A percentile compares a stretch with the other conserved stretches of the same genome.
These are phyloP conservation scores for Geoglossum glabrum DNA, from an alignment of 495 filamentous ascomycete species.

Conservation along the genomic window DNA sequence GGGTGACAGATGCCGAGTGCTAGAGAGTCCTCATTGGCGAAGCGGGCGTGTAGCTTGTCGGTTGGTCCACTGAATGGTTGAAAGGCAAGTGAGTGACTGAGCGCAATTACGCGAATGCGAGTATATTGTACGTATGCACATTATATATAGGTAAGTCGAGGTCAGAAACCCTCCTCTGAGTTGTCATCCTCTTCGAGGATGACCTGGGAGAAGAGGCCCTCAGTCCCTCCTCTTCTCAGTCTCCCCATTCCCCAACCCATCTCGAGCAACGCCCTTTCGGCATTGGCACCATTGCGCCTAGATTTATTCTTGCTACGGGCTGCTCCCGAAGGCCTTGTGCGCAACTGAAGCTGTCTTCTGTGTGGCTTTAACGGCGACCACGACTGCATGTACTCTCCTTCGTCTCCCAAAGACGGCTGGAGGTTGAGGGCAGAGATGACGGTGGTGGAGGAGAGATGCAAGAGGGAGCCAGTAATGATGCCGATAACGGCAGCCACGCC, in stretches of 20 bases:
- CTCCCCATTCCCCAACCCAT: not conserved
- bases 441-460: conserved; percentile 25
- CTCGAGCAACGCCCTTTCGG: not conserved
- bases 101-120: too few relatives aligned
- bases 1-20: too few relatives aligned
- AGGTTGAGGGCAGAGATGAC: conserved; percentile 20
- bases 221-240: not conserved
- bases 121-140: too few relatives aligned
- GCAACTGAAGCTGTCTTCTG: not conserved
- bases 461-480: conserved; percentile 25
- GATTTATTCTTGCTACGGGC: not conserved
- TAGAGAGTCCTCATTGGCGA: too few relatives aligned
- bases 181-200: conserved; percentile 18
- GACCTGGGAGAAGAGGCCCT: conserved; percentile 11
- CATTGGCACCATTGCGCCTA: not conserved
- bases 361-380: not conserved
- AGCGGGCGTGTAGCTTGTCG: too few relatives aligned
- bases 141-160: not conserved
- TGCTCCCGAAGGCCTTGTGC: not conserved
- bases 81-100: too few relatives aligned
- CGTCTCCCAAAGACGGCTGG: conserved; percentile 3
- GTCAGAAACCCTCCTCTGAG: not conserved
- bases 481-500: conserved; percentile 39
- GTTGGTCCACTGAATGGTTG: too few relatives aligned
- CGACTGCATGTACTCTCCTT: not conserved